Evolutionary conservation across 1,284 basidiomycete genomes (phyloP).

Genomic region (Puccinia polysora): DNA sequence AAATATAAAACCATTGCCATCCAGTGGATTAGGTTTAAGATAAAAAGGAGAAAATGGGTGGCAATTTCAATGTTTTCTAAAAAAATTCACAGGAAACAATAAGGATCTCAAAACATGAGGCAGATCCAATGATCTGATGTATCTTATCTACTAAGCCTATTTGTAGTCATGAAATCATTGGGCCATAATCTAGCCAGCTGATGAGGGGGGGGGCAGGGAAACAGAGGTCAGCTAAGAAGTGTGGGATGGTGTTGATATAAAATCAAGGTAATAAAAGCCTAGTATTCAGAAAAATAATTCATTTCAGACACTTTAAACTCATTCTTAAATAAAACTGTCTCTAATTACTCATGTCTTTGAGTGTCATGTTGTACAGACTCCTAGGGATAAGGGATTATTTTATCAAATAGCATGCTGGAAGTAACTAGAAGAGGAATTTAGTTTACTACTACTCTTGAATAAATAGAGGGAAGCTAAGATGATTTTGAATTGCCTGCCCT

Average conservation of each 20-base stretch:
- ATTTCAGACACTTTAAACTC: neutral
- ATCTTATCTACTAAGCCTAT: constrained; percentile 33
- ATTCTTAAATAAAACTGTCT: constrained; percentile 41
- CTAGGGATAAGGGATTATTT: too few relatives aligned
- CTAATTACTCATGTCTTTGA: constrained; percentile 35
- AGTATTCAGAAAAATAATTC: neutral
- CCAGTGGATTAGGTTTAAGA: too few relatives aligned
- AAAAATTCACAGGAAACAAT: neutral
- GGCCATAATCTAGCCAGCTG: constrained; percentile 41
- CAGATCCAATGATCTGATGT: neutral
- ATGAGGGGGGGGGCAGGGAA: neutral
- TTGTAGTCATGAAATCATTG: constrained; percentile 40
- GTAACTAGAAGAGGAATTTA: too few relatives aligned
- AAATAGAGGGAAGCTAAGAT: too few relatives aligned
- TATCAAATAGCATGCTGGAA: too few relatives aligned
- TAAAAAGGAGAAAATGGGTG: neutral
- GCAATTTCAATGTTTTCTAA: neutral
- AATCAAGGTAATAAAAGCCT: neutral
- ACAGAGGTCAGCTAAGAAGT: neutral
- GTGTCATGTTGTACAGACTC: constrained; percentile 17
- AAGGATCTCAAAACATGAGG: neutral
- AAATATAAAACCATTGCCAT: neutral
- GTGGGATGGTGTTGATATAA: neutral
- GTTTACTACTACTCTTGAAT: too few relatives aligned
- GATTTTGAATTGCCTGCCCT: too few relatives aligned